These are phyloP conservation scores for Allium fistulosum DNA, from an alignment of 106 monocot genomes.

Conservation along the genomic window DNA sequence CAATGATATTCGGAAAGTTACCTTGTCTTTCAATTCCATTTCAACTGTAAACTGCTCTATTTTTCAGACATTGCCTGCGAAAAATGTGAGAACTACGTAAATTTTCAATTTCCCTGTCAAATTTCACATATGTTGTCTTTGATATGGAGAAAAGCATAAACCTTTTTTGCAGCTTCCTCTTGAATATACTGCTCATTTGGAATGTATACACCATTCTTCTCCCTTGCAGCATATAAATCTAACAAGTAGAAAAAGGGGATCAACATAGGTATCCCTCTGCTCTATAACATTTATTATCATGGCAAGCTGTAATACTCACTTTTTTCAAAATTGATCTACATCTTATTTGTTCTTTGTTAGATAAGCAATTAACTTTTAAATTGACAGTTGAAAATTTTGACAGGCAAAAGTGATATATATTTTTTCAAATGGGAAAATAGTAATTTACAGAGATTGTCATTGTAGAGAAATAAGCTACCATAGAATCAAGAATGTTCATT, in stretches of 20 bases:
- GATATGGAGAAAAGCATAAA: conserved; percentile 20
- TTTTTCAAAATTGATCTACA: too few relatives aligned
- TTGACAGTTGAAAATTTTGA: too few relatives aligned
- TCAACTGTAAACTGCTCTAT: conserved; percentile 37
- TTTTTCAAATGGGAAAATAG: too few relatives aligned
- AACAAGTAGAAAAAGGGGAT: not conserved
- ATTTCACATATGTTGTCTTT: conserved; percentile 22
- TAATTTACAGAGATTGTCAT: not conserved
- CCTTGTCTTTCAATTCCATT: conserved; percentile 55
- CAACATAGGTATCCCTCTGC: too few relatives aligned
- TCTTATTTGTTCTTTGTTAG: too few relatives aligned
- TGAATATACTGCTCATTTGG: conserved; percentile 56
- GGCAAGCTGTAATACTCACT: too few relatives aligned
- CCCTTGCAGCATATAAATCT: conserved; percentile 64
- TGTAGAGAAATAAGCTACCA: not conserved
- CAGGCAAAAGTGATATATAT: too few relatives aligned
- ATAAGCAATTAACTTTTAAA: too few relatives aligned
- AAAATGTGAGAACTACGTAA: conserved; percentile 18
- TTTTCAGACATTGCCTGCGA: conserved; percentile 41
- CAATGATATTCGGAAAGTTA: not conserved
- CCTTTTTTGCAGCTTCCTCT: conserved; percentile 90
- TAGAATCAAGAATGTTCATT: not conserved
- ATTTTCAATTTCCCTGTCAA: conserved; percentile 40
- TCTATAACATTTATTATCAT: too few relatives aligned
- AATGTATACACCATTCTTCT: conserved; percentile 64